Evolutionary conservation across 345 rosid genomes (phyloP).

Genomic region (Eucalyptus pauciflora): DNA sequence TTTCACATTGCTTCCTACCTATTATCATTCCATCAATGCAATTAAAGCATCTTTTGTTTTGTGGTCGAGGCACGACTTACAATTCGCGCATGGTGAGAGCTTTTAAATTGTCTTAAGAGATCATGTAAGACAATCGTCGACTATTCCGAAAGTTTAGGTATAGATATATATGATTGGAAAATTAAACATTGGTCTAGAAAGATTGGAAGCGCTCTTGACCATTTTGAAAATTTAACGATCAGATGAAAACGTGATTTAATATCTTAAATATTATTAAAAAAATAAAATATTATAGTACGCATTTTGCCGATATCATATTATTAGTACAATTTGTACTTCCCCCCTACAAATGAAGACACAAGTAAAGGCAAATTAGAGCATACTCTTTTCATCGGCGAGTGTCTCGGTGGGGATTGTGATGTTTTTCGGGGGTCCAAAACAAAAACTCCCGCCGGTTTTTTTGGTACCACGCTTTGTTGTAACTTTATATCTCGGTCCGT

Average conservation of each 20-base stretch:
- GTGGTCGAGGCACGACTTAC: background rate
- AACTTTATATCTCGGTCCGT: background rate
- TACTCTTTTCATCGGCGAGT: background rate
- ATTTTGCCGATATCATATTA: background rate
- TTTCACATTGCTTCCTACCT: background rate
- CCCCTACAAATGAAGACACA: background rate
- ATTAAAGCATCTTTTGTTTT: background rate
- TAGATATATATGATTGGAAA: no score
- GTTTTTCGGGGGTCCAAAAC: no score
- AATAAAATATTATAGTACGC: accelerated
- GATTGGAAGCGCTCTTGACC: accelerated
- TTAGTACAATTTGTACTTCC: background rate
- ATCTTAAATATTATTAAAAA: background rate
- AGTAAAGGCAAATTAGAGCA: background rate
- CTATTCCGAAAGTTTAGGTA: accelerated
- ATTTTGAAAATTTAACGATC: accelerated
- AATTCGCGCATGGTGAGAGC: accelerated
- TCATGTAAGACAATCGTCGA: accelerated
- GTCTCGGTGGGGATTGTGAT: background rate
- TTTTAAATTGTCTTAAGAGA: background rate
- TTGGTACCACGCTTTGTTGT: background rate
- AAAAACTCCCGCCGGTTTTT: background rate
- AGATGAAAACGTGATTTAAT: accelerated
- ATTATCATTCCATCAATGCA: background rate
- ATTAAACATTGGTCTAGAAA: background rate